phyloP scores from a whole-genome alignment of 345 rosid species.

The Brassica juncea region DNA sequence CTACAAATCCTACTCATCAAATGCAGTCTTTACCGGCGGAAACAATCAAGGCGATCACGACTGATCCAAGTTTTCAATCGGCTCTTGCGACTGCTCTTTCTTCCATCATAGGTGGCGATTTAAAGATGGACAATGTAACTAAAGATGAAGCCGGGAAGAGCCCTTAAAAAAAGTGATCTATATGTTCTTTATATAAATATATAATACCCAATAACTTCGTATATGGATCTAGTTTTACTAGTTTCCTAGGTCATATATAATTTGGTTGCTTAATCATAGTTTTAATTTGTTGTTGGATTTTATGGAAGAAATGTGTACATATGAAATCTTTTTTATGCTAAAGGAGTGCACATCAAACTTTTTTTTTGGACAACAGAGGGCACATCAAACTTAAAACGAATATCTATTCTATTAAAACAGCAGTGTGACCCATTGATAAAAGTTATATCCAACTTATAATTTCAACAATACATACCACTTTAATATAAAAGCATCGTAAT shows the following conservation, averaged over 20 bases:
- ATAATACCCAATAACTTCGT: not conserved
- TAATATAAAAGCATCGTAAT: no score
- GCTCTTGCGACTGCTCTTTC: conserved; percentile 52
- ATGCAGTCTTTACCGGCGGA: conserved; percentile 42
- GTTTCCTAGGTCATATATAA: conserved; percentile 19
- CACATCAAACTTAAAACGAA: not conserved
- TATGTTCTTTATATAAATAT: not conserved
- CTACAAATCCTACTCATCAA: conserved; percentile 20
- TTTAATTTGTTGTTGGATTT: conserved; percentile 9
- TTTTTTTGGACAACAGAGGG: not conserved
- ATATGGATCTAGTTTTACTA: conserved; percentile 20
- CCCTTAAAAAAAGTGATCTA: conserved; percentile 18
- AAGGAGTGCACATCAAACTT: not conserved
- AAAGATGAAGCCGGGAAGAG: conserved; percentile 28
- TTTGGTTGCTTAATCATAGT: not conserved
- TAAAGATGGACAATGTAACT: conserved; percentile 28
- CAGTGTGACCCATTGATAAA: no score
- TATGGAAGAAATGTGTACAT: conserved; percentile 33
- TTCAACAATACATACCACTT: no score
- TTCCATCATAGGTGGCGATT: conserved; percentile 57
- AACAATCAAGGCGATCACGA: conserved; percentile 64
- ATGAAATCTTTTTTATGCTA: not conserved
- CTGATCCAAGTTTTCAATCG: not conserved
- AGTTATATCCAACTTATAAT: no score
- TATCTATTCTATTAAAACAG: no score